Conservation (phyloP, 2,329 filamentous ascomycete species). For the Pestalotiopsis fici region DNA sequence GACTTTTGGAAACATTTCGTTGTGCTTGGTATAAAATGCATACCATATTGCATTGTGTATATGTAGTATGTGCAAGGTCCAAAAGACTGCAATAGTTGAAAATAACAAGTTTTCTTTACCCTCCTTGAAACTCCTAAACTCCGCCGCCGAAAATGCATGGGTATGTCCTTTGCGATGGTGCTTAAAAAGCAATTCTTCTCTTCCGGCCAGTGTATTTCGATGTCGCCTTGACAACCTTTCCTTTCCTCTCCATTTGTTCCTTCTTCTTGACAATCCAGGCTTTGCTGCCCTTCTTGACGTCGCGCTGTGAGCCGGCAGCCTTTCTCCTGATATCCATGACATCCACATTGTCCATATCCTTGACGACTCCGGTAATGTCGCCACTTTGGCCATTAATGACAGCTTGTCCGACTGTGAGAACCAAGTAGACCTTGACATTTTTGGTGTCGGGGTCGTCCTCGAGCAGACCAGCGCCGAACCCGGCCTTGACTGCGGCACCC, state of each 20-base stretch:
- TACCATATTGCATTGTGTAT: neutral
- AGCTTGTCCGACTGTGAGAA: conserved; percentile 79
- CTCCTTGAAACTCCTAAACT: neutral
- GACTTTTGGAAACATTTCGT: neutral
- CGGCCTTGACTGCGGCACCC: conserved; percentile 85
- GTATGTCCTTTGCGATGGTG: neutral
- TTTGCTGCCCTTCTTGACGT: conserved; percentile 79
- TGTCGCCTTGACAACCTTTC: conserved; percentile 87
- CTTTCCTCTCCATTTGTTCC: conserved; percentile 91
- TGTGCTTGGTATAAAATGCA: neutral
- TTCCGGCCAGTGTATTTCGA: conserved; percentile 95
- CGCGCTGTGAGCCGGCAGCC: conserved; percentile 47
- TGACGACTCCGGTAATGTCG: conserved; percentile 89
- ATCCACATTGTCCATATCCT: conserved; percentile 86
- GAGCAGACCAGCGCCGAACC: conserved; percentile 91
- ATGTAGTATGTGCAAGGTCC: neutral
- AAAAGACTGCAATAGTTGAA: neutral
- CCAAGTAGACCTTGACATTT: conserved; percentile 94
- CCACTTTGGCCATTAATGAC: conserved; percentile 54
- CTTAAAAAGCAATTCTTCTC: conserved; percentile 74
- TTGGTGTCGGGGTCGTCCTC: conserved; percentile 97
- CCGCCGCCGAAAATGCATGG: conserved; percentile 8
- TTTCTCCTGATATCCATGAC: conserved; percentile 69
- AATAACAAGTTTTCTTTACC: neutral
- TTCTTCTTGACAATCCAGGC: conserved; percentile 85